These are phyloP conservation scores for Carnegiea gigantea DNA, from an alignment of 179 eudicot genomes.

Conservation along the genomic window DNA sequence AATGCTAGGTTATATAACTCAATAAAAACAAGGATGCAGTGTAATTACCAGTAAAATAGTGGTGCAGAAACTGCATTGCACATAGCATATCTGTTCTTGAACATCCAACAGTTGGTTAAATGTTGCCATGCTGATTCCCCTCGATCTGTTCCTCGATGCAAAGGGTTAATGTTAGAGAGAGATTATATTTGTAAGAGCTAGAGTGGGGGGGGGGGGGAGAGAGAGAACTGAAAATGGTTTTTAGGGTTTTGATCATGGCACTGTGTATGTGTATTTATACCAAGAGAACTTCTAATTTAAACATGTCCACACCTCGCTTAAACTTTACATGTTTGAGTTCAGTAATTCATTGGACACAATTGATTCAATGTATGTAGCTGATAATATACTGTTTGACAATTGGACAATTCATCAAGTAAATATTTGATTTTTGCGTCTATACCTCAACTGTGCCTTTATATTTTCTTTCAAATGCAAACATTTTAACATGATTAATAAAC, in stretches of 20 bases:
- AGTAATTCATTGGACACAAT: slow-evolving; percentile 9
- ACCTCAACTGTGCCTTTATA: too few relatives aligned
- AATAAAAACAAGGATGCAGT: too few relatives aligned
- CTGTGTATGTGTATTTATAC: slow-evolving; percentile 7
- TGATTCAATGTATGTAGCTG: neutral
- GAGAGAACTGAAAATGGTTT: neutral
- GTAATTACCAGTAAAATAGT: slow-evolving; percentile 61
- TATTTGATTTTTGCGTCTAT: too few relatives aligned
- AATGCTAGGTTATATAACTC: too few relatives aligned
- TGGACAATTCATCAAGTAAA: too few relatives aligned
- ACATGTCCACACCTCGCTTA: too few relatives aligned
- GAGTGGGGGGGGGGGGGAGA: neutral
- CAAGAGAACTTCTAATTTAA: neutral
- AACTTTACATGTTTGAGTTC: neutral
- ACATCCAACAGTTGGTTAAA: slow-evolving; percentile 47
- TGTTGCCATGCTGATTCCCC: slow-evolving; percentile 40
- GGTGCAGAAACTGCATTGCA: slow-evolving; percentile 74
- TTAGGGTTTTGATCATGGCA: slow-evolving; percentile 25
- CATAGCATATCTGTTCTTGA: slow-evolving; percentile 86
- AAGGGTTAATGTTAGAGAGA: neutral
- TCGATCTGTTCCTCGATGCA: neutral
- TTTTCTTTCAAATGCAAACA: too few relatives aligned
- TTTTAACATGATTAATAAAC: too few relatives aligned
- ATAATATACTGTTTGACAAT: too few relatives aligned
- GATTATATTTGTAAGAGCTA: neutral